Base-by-base conservation (phyloP, 768 basidiomycete genomes). In the Rhodotorula toruloides region DNA sequence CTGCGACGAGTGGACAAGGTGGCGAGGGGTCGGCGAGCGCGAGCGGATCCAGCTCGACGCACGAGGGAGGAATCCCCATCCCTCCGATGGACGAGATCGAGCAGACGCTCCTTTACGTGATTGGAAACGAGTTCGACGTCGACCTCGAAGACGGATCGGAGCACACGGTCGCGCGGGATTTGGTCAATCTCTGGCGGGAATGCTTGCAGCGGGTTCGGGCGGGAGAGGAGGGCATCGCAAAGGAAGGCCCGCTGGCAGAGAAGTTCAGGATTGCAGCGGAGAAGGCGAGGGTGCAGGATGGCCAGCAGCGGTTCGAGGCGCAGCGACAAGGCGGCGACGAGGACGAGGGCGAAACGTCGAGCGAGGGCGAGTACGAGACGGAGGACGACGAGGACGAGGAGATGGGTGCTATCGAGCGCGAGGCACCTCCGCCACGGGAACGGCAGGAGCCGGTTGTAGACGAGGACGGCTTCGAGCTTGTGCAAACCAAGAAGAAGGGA, bases 401-500 rank as follows among this genome's bases (percentile, higher is more conserved):
- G 59, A 47, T 47, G 58, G 65, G 36, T 16, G 74, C 58, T 8
- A 59, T 72, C 46, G 81, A 79, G 34, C 81, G 83, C 53, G 58
- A 72, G 37, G 22, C 49, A 12, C 31, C 59, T 27, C 56, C 37
- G 12, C 49, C 50, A 47, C 70, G 76, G 64, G 78, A 72, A n/a
- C 80, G 77, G 57, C 78, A 81, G 17, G 86, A 87, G 73, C 87
- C 88, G 0, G 83, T 89, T 56, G 81, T 93, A 0, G 93, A 97
- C 73, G 89, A 92, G 67, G 92, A 98, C 65, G 93, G 93, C 1
- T 98, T 98, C 76, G 90, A 87, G 6, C 75, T 87, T 56, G 90
- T 98, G 4, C 76, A 79, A 70, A 36, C 66, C 3, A 67, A 67
- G 61, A 74, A 76, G 55, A 79, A 79, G 73, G 76, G 77, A 13